Evolutionary conservation across 225 moss, liverwort and hornwort genomes (phyloP).

Genomic region (Thuidium tamariscinum): DNA sequence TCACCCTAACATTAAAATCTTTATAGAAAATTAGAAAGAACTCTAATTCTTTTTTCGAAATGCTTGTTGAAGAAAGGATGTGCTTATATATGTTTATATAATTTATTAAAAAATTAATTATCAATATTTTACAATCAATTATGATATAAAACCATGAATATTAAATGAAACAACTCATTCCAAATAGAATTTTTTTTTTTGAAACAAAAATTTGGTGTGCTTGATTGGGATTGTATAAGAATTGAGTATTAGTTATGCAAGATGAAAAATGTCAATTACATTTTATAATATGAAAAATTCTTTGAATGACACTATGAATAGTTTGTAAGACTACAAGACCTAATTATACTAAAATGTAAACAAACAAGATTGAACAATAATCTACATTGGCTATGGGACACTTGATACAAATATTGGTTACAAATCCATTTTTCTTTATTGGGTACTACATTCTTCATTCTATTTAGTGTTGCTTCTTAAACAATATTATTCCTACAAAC

Average conservation of each 20-base stretch:
- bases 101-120: background rate
- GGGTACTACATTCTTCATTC: background rate
- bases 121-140: background rate
- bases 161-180: background rate
- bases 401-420: background rate
- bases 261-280: background rate
- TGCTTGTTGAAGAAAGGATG: background rate
- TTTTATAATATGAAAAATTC: background rate
- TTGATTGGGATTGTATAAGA: background rate
- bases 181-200: background rate
- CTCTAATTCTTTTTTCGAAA: background rate
- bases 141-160: background rate
- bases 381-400: background rate
- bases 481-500: background rate
- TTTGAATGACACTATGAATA: background rate
- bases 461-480: background rate
- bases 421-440: background rate
- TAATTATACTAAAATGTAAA: background rate
- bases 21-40: background rate
- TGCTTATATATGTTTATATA: rapidly evolving
- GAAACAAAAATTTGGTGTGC: background rate
- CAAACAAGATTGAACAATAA: background rate
- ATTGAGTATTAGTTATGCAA: background rate
- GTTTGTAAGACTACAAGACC: background rate
- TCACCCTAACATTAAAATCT: background rate